Evolutionary conservation across 2,329 filamentous ascomycete genomes (phyloP).

Genomic region (Calonectria pauciramosa): DNA sequence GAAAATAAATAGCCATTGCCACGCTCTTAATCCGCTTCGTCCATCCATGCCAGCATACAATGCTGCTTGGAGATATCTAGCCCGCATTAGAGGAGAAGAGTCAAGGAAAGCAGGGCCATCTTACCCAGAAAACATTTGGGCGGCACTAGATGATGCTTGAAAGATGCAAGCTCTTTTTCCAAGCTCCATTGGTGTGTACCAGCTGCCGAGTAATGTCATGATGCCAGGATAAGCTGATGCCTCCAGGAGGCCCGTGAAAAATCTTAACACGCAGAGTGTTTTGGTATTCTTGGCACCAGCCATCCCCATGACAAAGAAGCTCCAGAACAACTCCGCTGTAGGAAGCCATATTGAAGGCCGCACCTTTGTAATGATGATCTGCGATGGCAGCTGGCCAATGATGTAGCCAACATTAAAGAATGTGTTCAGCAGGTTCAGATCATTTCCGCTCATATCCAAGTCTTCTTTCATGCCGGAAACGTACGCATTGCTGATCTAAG

Average conservation of each 20-base stretch:
- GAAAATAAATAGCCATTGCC: slow-evolving; percentile 63
- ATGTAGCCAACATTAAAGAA: slow-evolving; percentile 72
- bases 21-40: slow-evolving; percentile 53
- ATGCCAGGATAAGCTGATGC: slow-evolving; percentile 52
- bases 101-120: fast-evolving
- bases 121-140: slow-evolving; percentile 57
- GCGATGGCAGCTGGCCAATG: slow-evolving; percentile 56
- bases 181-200: slow-evolving; percentile 57
- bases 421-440: slow-evolving; percentile 65
- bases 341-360: slow-evolving; percentile 55
- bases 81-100: not conserved
- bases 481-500: slow-evolving; percentile 52
- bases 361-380: slow-evolving; percentile 54
- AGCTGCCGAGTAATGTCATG: slow-evolving; percentile 54
- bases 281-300: slow-evolving; percentile 52
- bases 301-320: slow-evolving; percentile 51
- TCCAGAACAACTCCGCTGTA: slow-evolving; percentile 48
- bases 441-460: slow-evolving; percentile 62
- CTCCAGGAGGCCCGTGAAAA: slow-evolving; percentile 55
- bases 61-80: slow-evolving; percentile 56
- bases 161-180: slow-evolving; percentile 57
- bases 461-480: slow-evolving; percentile 64
- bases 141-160: slow-evolving; percentile 53
- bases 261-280: slow-evolving; percentile 53
- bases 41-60: slow-evolving; percentile 57